phyloP scores from a whole-genome alignment of 345 rosid species.

The Salix brachista region DNA sequence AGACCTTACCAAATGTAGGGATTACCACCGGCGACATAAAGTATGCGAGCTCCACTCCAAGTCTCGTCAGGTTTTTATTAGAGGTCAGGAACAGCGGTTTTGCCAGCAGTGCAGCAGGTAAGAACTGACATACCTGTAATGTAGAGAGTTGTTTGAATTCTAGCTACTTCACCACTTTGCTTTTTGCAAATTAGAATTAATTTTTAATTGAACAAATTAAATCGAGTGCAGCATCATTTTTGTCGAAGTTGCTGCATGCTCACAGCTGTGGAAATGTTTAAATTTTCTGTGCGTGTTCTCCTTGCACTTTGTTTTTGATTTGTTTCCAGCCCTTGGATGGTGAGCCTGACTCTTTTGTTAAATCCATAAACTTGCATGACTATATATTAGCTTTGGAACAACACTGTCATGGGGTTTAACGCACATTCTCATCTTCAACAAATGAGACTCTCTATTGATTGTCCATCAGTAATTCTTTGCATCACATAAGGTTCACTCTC shows the following conservation, averaged over 20 bases:
- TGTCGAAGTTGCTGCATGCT: background rate
- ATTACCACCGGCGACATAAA: conserved; percentile 72
- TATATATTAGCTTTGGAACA: background rate
- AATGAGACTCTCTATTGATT: background rate
- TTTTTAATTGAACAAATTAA: background rate
- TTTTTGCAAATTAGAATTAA: background rate
- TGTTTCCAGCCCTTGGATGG: background rate
- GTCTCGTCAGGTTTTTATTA: conserved; percentile 51
- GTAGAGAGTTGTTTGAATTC: background rate
- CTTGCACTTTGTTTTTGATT: background rate
- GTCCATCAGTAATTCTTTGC: background rate
- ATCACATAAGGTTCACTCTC: background rate
- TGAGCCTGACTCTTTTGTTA: background rate
- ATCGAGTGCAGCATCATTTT: background rate
- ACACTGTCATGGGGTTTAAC: background rate
- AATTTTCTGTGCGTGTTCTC: background rate
- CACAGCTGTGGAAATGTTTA: background rate
- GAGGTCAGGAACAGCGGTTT: conserved; percentile 59
- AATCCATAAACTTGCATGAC: background rate
- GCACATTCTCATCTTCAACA: background rate
- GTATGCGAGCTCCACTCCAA: conserved; percentile 72
- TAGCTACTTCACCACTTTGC: background rate
- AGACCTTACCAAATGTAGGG: conserved; percentile 64
- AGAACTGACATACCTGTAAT: background rate
- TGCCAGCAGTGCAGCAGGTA: conserved; percentile 92